A percentile compares a stretch with the other conserved stretches of the same genome.
These are phyloP conservation scores for Apiospora koreana DNA, from an alignment of 2,329 filamentous ascomycete genomes.

Conservation along the genomic window DNA sequence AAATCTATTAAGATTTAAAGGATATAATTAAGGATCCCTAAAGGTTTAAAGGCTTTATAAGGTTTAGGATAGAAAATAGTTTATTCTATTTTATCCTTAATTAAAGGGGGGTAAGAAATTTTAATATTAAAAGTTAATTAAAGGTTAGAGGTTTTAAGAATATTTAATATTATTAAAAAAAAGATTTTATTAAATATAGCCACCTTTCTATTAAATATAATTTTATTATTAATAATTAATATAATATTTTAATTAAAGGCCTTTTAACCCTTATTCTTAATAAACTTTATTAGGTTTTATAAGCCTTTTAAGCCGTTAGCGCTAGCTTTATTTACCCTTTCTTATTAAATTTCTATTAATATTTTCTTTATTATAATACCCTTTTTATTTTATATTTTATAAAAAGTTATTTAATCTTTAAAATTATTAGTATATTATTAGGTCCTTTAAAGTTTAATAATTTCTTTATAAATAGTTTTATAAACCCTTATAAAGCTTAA, in stretches of 20 bases:
- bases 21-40: no score
- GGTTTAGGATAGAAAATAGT: background rate
- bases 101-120: background rate
- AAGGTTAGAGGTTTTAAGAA: background rate
- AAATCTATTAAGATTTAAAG: no score
- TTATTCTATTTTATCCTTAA: background rate
- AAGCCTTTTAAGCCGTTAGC: background rate
- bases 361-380: background rate
- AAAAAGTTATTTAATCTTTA: background rate
- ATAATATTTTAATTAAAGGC: background rate
- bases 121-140: background rate
- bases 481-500: background rate
- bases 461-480: background rate
- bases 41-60: background rate
- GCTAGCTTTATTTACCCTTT: background rate
- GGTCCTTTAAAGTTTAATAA: background rate
- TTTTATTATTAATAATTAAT: background rate
- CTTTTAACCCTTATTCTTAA: background rate
- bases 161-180: background rate
- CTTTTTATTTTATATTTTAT: background rate
- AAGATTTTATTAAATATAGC: background rate
- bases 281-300: background rate
- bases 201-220: background rate
- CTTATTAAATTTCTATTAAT: background rate
- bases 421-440: background rate